phyloP scores from a whole-genome alignment of 2,329 filamentous ascomycete genomes.

The Hymenoscyphus linearis region DNA sequence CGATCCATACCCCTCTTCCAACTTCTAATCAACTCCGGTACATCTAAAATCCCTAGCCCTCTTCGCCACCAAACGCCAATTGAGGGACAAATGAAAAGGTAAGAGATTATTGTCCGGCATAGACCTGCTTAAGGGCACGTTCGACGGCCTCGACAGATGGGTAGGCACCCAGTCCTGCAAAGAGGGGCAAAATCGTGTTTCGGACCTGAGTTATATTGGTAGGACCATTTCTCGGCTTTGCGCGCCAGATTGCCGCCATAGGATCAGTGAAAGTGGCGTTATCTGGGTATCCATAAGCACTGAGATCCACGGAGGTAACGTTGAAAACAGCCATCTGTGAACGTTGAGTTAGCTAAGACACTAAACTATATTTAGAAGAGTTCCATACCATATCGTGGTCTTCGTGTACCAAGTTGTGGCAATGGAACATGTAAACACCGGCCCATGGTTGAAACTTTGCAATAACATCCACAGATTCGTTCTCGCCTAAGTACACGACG shows the following conservation, averaged over 20 bases:
- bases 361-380: no score
- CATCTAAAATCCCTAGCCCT: neutral
- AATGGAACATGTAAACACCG: constrained; percentile 45
- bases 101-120: neutral
- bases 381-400: constrained; percentile 28
- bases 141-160: constrained; percentile 6
- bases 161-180: constrained; percentile 22
- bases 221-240: constrained; percentile 17
- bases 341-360: neutral
- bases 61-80: neutral
- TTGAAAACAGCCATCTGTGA: constrained; percentile 22
- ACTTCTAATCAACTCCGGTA: neutral
- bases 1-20: neutral
- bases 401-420: constrained; percentile 32
- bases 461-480: constrained; percentile 45
- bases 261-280: constrained; percentile 22
- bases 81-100: neutral
- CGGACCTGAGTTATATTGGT: constrained; percentile 11
- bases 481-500: constrained; percentile 1
- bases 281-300: constrained; percentile 20
- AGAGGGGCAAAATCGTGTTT: constrained; percentile 6
- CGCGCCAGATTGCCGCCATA: constrained; percentile 20
- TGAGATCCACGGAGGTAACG: constrained; percentile 14
- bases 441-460: constrained; percentile 48
- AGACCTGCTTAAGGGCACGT: constrained; percentile 9